Evolutionary conservation across 2,329 filamentous ascomycete genomes (phyloP).

Genomic region (Monosporascus sp.): DNA sequence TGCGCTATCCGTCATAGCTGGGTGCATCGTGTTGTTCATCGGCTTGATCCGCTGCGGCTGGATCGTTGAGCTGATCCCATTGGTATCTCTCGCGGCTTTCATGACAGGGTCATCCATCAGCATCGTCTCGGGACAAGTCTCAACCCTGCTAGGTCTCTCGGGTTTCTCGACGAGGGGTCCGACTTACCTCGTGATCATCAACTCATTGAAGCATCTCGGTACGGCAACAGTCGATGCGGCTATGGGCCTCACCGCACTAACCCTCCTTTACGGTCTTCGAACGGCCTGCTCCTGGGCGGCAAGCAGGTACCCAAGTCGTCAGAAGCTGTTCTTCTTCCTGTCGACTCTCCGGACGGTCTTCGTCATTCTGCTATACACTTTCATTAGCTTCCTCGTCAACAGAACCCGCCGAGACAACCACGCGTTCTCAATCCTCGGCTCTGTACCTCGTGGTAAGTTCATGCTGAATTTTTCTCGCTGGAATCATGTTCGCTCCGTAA

Average conservation of each 20-base stretch:
- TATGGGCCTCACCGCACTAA: slow-evolving; percentile 78
- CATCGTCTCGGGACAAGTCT: slow-evolving; percentile 80
- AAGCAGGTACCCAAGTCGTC: slow-evolving; percentile 61
- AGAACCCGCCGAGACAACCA: slow-evolving; percentile 58
- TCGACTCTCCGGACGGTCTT: slow-evolving; percentile 87
- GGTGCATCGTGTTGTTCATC: slow-evolving; percentile 70
- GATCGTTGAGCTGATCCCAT: slow-evolving; percentile 88
- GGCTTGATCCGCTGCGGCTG: slow-evolving; percentile 78
- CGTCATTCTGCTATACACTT: slow-evolving; percentile 84
- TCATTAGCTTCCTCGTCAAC: slow-evolving; percentile 85
- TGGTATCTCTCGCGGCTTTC: slow-evolving; percentile 86
- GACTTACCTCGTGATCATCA: slow-evolving; percentile 79
- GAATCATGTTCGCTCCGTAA: too few species aligned
- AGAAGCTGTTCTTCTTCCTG: slow-evolving; percentile 82
- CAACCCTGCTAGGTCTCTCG: slow-evolving; percentile 72
- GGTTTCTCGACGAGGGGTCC: slow-evolving; percentile 69
- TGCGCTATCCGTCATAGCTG: slow-evolving; percentile 70
- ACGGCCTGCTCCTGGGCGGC: slow-evolving; percentile 58
- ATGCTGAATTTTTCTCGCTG: not conserved
- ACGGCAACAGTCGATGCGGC: slow-evolving; percentile 71
- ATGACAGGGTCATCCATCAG: slow-evolving; percentile 95
- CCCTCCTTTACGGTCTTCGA: slow-evolving; percentile 73
- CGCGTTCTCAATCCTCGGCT: slow-evolving; percentile 67
- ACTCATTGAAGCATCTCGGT: slow-evolving; percentile 69
- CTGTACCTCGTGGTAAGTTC: slow-evolving; percentile 66